Conservation (phyloP, 1,284 basidiomycete genomes). For the Gymnopus androsaceus region DNA sequence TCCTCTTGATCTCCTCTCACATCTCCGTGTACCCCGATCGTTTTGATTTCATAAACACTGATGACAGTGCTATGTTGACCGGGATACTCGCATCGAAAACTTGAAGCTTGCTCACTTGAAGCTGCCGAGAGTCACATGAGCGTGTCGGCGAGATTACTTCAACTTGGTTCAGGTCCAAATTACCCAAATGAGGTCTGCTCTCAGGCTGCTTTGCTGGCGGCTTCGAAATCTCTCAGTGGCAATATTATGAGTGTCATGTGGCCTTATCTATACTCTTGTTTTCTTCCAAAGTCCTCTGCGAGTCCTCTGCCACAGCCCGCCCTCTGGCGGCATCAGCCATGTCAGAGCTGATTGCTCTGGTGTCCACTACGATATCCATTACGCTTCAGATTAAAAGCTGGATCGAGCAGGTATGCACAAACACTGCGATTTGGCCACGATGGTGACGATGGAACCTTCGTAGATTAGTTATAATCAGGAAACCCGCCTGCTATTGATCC, state of each 20-base stretch:
- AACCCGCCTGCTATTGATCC: conserved; percentile 6
- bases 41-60: too few relatives aligned
- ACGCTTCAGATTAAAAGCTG: conserved; percentile 13
- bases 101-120: too few relatives aligned
- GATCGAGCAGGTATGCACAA: conserved; percentile 10
- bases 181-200: too few relatives aligned
- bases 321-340: not conserved
- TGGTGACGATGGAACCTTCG: not conserved
- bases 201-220: not conserved
- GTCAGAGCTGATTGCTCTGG: conserved; percentile 12
- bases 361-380: conserved; percentile 13
- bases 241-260: conserved; percentile 3
- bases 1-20: too few relatives aligned
- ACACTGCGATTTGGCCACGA: not conserved
- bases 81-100: too few relatives aligned
- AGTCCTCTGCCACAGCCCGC: not conserved
- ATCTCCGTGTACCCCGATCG: too few relatives aligned
- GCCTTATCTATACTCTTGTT: conserved; percentile 2
- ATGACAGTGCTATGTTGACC: too few relatives aligned
- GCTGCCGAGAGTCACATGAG: too few relatives aligned
- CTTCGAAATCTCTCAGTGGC: not conserved
- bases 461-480: conserved; percentile 17
- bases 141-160: too few relatives aligned
- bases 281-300: not conserved
- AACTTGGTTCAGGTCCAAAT: too few relatives aligned